These are phyloP conservation scores for Coffea humblotiana DNA, from an alignment of 305 asterid genomes.

Conservation along the genomic window DNA sequence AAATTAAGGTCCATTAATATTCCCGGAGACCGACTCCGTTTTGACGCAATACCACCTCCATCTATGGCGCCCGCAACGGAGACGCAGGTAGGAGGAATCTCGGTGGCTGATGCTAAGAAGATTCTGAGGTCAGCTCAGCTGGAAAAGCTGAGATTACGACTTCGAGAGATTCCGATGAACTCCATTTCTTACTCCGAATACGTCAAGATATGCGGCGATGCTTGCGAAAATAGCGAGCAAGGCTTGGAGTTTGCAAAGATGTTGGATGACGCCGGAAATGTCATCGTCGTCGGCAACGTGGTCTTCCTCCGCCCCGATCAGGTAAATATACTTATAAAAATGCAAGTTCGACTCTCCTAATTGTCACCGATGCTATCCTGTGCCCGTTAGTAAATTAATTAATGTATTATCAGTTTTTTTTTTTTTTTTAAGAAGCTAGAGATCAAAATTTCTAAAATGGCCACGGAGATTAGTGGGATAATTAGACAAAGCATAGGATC, in stretches of 20 bases:
- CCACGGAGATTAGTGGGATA: too few species aligned
- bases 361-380: too few species aligned
- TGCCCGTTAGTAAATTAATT: too few species aligned
- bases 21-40: constrained; percentile 35
- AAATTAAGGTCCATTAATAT: constrained; percentile 40
- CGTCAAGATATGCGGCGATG: constrained; percentile 49
- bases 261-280: constrained; percentile 72
- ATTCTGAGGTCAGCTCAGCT: constrained; percentile 54
- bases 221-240: constrained; percentile 38
- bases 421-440: too few species aligned
- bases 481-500: too few species aligned
- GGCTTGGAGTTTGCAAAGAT: constrained; percentile 63
- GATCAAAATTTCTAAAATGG: too few species aligned
- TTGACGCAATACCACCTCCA: constrained; percentile 34
- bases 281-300: constrained; percentile 69
- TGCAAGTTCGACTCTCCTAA: background rate
- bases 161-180: constrained; percentile 54
- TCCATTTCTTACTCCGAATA: constrained; percentile 57
- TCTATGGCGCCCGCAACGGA: constrained; percentile 9
- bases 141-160: constrained; percentile 43
- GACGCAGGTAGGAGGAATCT: constrained; percentile 22
- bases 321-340: constrained; percentile 35
- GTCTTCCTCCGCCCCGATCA: constrained; percentile 85
- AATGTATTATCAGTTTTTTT: too few species aligned
- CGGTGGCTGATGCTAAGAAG: constrained; percentile 56